These are phyloP conservation scores for Ulmus americana DNA, from an alignment of 331 rosid genomes.

Conservation along the genomic window DNA sequence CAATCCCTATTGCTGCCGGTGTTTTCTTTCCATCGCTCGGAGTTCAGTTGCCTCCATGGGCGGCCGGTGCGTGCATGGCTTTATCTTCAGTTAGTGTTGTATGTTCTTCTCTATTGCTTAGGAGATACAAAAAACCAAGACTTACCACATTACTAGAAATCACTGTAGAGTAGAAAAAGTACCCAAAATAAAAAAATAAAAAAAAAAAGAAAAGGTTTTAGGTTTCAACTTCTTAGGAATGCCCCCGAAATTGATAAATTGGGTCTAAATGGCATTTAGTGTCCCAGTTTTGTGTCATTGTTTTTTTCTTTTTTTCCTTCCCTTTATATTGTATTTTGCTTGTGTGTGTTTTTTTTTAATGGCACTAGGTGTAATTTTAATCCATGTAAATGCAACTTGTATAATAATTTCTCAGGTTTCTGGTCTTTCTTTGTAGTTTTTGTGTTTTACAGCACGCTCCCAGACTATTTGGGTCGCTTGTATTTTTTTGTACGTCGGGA, in stretches of 20 bases:
- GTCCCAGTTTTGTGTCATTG: constrained; percentile 43
- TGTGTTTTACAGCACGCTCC: no score
- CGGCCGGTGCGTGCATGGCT: constrained; percentile 99
- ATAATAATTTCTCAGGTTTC: constrained; percentile 20
- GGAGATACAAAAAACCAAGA: constrained; percentile 78
- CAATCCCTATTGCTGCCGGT: constrained; percentile 92
- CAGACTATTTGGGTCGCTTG: no score
- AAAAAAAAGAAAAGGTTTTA: constrained; percentile 12
- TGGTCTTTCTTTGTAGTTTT: no score
- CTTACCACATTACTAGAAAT: constrained; percentile 78
- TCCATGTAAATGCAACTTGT: constrained; percentile 50
- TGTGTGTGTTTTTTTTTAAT: not conserved
- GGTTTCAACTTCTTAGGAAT: constrained; percentile 23
- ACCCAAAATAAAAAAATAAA: not conserved
- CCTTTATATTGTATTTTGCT: no score
- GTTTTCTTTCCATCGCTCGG: constrained; percentile 65
- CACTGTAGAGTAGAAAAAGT: constrained; percentile 53
- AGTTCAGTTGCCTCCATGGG: constrained; percentile 92
- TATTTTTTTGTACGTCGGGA: no score
- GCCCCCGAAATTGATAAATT: constrained; percentile 15
- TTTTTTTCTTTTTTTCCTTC: not conserved
- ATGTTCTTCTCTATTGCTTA: constrained; percentile 83
- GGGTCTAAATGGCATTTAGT: constrained; percentile 22
- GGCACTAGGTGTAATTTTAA: constrained; percentile 36
- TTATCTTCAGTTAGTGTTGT: constrained; percentile 89